Percentiles rank a stretch among this genome's conserved stretches.
phyloP scores from a whole-genome alignment of 129 eudicot species.

The Chrysanthemum makinoi region DNA sequence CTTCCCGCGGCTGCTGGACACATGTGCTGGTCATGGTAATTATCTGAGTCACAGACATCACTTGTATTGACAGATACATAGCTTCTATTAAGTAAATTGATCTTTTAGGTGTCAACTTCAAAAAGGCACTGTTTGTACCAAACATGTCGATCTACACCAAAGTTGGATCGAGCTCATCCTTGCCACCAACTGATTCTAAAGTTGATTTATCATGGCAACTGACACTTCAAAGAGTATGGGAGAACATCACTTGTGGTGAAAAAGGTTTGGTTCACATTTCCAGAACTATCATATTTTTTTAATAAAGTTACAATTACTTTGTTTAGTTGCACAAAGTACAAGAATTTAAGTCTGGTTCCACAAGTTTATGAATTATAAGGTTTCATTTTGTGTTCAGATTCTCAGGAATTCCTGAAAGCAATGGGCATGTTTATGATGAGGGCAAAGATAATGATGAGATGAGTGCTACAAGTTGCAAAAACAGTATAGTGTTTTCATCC shows the following conservation, averaged over 20 bases:
- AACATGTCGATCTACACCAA: constrained; percentile 78
- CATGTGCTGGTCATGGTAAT: constrained; percentile 80
- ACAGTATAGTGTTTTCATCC: constrained; percentile 76
- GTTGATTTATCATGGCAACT: constrained; percentile 85
- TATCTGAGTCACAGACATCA: constrained; percentile 16
- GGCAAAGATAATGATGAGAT: constrained; percentile 28
- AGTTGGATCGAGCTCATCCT: constrained; percentile 51
- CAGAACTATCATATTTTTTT: neutral
- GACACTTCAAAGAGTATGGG: constrained; percentile 81
- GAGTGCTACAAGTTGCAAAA: constrained; percentile 40
- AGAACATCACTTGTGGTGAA: constrained; percentile 40
- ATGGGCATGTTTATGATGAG: constrained; percentile 40
- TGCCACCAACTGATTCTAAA: constrained; percentile 50
- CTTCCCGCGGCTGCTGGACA: constrained; percentile 71
- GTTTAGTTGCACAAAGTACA: neutral
- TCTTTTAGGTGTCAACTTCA: constrained; percentile 70
- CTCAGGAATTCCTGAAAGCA: constrained; percentile 38
- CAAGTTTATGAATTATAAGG: neutral
- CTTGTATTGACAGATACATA: neutral
- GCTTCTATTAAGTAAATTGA: constrained; percentile 8
- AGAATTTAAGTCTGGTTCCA: neutral
- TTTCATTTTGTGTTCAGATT: neutral
- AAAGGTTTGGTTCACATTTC: constrained; percentile 37
- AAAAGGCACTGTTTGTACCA: constrained; percentile 92
- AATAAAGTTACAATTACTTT: neutral